A percentile compares a stretch with the other conserved stretches of the same genome.
These are phyloP conservation scores for Gonapodya prolifera DNA, from an alignment of 192 early-diverging fungal genomes.

Conservation along the genomic window DNA sequence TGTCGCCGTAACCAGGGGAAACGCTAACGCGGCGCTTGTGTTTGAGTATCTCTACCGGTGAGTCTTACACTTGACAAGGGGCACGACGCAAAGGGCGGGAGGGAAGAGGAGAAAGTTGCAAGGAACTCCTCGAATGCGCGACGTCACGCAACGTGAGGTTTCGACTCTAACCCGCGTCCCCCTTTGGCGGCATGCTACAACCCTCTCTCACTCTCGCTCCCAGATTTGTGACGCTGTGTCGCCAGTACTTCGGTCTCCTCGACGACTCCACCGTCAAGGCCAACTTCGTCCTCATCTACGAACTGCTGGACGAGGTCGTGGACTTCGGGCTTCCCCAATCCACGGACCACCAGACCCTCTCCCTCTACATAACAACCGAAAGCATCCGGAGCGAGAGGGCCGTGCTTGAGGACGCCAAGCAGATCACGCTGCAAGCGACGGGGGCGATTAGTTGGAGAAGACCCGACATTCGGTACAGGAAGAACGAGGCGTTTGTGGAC, in stretches of 20 bases:
- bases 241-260: slow-evolving; percentile 67
- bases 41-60: slow-evolving; percentile 60
- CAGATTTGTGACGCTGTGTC: slow-evolving; percentile 53
- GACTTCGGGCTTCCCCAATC: slow-evolving; percentile 85
- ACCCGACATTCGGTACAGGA: slow-evolving; percentile 87
- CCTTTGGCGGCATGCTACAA: too few relatives aligned
- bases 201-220: background rate
- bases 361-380: slow-evolving; percentile 78
- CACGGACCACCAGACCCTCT: slow-evolving; percentile 68
- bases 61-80: background rate
- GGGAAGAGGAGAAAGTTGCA: background rate
- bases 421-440: slow-evolving; percentile 92
- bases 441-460: slow-evolving; percentile 87
- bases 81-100: background rate
- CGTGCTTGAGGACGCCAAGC: slow-evolving; percentile 41
- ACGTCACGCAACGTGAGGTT: background rate
- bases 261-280: slow-evolving; percentile 75
- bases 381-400: slow-evolving; percentile 7
- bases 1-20: slow-evolving; percentile 66
- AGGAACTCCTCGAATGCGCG: too few relatives aligned
- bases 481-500: slow-evolving; percentile 98
- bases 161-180: too few relatives aligned
- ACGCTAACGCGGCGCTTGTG: slow-evolving; percentile 65
- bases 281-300: slow-evolving; percentile 81
- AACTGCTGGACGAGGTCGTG: slow-evolving; percentile 70